Evolutionary conservation across 495 filamentous ascomycete genomes (phyloP).

Genomic region (Xylaria bambusicola): DNA sequence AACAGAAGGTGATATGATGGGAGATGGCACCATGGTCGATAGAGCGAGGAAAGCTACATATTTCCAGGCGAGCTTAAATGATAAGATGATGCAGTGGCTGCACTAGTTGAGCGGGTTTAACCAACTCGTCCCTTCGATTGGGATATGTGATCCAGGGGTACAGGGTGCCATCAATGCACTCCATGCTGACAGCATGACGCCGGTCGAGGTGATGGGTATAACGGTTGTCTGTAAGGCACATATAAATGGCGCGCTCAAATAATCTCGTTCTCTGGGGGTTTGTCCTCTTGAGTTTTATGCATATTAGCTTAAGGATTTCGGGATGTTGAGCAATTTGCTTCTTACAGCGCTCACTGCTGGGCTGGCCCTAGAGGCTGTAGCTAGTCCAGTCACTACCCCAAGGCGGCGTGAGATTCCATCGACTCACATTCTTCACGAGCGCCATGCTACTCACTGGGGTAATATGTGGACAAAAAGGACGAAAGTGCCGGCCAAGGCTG

Average conservation of each 20-base stretch:
- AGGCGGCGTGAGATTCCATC: slow-evolving; percentile 30
- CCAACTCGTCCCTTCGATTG: slow-evolving; percentile 8
- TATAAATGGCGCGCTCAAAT: too few relatives aligned
- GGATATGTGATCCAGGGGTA: background rate
- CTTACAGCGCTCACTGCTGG: slow-evolving; percentile 27
- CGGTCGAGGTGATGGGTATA: background rate
- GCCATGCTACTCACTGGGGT: slow-evolving; percentile 32
- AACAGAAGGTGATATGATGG: slow-evolving; percentile 10
- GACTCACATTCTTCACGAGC: slow-evolving; percentile 36
- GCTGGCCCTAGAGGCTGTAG: slow-evolving; percentile 24
- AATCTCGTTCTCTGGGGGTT: too few relatives aligned
- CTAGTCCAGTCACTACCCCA: slow-evolving; percentile 23
- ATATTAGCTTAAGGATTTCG: slow-evolving; percentile 7
- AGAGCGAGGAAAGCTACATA: background rate
- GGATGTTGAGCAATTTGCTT: slow-evolving; percentile 30
- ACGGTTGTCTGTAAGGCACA: too few relatives aligned
- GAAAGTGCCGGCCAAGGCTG: slow-evolving; percentile 17
- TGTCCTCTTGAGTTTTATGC: background rate
- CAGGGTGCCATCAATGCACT: background rate
- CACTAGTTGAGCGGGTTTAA: background rate
- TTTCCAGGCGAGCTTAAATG: background rate
- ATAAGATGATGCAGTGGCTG: background rate
- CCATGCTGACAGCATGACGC: slow-evolving; percentile 15
- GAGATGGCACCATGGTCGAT: slow-evolving; percentile 11
- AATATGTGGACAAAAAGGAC: slow-evolving; percentile 25